These are phyloP conservation scores for Fusarium sp. DNA, from an alignment of 2,329 filamentous ascomycete genomes.

Conservation along the genomic window DNA sequence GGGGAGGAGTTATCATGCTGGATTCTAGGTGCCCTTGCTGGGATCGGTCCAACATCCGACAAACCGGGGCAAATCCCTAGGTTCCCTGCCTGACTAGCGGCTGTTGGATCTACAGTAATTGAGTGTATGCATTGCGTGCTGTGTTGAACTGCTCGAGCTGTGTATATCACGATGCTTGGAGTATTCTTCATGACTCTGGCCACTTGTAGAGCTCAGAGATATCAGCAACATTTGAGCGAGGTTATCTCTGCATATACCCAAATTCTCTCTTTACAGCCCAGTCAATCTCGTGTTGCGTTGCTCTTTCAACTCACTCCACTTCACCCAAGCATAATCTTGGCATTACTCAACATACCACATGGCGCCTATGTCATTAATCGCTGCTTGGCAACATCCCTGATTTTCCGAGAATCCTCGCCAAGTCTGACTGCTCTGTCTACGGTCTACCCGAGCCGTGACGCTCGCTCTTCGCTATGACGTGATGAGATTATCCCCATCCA, in stretches of 20 bases:
- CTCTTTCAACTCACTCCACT: too few relatives aligned
- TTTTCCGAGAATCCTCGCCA: background rate
- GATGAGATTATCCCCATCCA: conserved; percentile 3
- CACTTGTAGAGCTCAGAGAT: too few relatives aligned
- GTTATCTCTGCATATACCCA: too few relatives aligned
- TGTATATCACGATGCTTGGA: background rate
- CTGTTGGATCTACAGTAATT: background rate
- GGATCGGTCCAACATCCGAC: conserved; percentile 8
- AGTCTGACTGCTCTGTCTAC: background rate
- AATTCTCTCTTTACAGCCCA: background rate
- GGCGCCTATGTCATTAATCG: background rate
- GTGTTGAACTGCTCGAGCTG: background rate
- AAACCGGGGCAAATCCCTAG: background rate
- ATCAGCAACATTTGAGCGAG: too few relatives aligned
- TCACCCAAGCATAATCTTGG: background rate
- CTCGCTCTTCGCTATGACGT: conserved; percentile 12
- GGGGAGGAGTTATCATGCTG: background rate
- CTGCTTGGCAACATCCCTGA: background rate
- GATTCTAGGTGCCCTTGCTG: background rate
- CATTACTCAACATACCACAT: background rate
- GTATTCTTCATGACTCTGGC: background rate
- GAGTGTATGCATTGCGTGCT: background rate
- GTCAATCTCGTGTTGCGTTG: background rate
- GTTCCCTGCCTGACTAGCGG: conserved; percentile 10
- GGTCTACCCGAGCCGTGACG: background rate